Evolutionary conservation across 1,139 yeast genomes (phyloP).

Genomic region (Insectozyma bohioensis): DNA sequence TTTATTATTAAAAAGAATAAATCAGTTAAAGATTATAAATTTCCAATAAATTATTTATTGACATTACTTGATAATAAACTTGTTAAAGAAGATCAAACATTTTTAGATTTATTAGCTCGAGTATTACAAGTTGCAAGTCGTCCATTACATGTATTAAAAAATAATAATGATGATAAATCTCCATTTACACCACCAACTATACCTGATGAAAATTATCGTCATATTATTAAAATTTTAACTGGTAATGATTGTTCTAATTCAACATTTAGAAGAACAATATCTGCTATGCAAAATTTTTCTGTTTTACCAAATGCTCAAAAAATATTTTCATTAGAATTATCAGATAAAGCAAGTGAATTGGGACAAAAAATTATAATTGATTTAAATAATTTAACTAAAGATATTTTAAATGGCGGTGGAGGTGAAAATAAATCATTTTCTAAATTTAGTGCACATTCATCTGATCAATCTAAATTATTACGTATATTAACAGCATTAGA

Average conservation of each 20-base stretch:
- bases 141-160: constrained; percentile 57
- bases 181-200: constrained; percentile 60
- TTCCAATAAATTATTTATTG: constrained; percentile 72
- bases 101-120: constrained; percentile 76
- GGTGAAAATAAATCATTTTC: constrained; percentile 55
- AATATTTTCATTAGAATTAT: constrained; percentile 67
- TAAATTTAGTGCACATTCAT: constrained; percentile 75
- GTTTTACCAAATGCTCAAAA: constrained; percentile 60
- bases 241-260: constrained; percentile 85
- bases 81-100: constrained; percentile 68
- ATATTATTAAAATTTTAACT: constrained; percentile 68
- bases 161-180: constrained; percentile 16
- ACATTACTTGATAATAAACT: constrained; percentile 60
- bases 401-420: constrained; percentile 45
- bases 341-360: constrained; percentile 61
- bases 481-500: constrained; percentile 88
- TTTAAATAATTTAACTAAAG: constrained; percentile 49
- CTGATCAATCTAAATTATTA: constrained; percentile 84
- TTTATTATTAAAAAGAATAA: constrained; percentile 43
- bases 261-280: constrained; percentile 81
- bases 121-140: constrained; percentile 76
- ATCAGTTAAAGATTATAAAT: constrained; percentile 47
- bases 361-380: constrained; percentile 61
- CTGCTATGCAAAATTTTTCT: constrained; percentile 79
- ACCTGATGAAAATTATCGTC: constrained; percentile 61